phyloP scores from a whole-genome alignment of 176 grass and related monocot genomes.

The Zoysia pacifica region DNA sequence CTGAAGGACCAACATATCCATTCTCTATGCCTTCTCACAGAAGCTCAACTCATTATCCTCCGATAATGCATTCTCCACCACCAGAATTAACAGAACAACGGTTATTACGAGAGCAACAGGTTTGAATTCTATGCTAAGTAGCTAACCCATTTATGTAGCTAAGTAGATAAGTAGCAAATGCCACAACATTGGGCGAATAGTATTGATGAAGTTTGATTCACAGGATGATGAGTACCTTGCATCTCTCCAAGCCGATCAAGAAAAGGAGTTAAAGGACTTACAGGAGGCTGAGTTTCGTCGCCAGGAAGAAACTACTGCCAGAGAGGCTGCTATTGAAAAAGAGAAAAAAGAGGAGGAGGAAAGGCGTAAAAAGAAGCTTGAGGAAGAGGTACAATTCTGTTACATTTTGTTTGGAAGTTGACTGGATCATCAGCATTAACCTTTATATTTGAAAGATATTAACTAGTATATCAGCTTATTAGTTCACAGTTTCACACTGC shows the following conservation, averaged over 20 bases:
- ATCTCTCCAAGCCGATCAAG: slow-evolving; percentile 89
- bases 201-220: slow-evolving; percentile 39
- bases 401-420: slow-evolving; percentile 23
- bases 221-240: slow-evolving; percentile 98
- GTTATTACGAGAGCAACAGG: slow-evolving; percentile 90
- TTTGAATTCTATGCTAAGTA: slow-evolving; percentile 30
- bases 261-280: slow-evolving; percentile 79
- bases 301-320: slow-evolving; percentile 58
- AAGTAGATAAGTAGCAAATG: not conserved
- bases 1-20: slow-evolving; percentile 65
- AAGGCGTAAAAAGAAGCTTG: slow-evolving; percentile 66
- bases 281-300: slow-evolving; percentile 66
- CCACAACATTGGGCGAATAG: not conserved
- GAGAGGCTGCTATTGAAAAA: slow-evolving; percentile 66
- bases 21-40: slow-evolving; percentile 60
- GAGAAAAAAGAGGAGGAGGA: slow-evolving; percentile 76
- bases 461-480: not conserved
- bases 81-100: slow-evolving; percentile 79
- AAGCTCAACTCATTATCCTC: slow-evolving; percentile 48
- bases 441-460: slow-evolving; percentile 37
- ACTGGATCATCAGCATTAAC: slow-evolving; percentile 27
- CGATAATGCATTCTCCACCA: slow-evolving; percentile 52
- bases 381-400: slow-evolving; percentile 76
- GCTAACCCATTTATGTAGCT: not conserved
- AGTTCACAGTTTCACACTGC: not conserved